Evolutionary conservation across 169 alveolate species (phyloP).

Genomic region (Cryptosporidium xiaoi): DNA sequence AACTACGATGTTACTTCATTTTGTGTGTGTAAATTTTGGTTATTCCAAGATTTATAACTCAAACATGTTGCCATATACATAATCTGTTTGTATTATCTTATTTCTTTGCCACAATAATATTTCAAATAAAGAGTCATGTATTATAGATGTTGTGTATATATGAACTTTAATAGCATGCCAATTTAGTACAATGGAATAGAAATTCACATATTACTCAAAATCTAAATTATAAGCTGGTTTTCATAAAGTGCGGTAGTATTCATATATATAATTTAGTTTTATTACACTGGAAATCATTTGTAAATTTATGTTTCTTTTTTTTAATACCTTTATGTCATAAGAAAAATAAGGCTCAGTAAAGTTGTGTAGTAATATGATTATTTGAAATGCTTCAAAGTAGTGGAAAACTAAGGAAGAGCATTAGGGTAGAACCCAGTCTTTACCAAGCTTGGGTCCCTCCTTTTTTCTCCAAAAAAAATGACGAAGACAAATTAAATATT

Average conservation of each 20-base stretch:
- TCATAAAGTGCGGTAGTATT: conserved; percentile 57
- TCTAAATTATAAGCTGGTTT: too few species aligned
- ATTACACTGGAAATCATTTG: neutral
- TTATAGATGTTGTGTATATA: too few species aligned
- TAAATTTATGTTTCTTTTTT: conserved; percentile 31
- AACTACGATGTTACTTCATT: too few species aligned
- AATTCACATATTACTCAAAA: too few species aligned
- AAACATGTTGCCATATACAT: too few species aligned
- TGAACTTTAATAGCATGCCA: too few species aligned
- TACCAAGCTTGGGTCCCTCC: conserved; percentile 75
- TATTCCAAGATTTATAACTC: too few species aligned
- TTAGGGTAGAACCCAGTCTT: conserved; percentile 60
- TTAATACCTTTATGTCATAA: neutral
- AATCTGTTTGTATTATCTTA: too few species aligned
- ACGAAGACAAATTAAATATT: conserved; percentile 23
- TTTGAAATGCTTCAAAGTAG: conserved; percentile 74
- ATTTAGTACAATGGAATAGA: too few species aligned
- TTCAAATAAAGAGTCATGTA: too few species aligned
- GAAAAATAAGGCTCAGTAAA: conserved; percentile 2
- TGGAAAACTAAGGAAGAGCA: conserved; percentile 73
- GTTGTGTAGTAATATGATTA: conserved; percentile 44
- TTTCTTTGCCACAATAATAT: too few species aligned
- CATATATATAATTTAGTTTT: conserved; percentile 11
- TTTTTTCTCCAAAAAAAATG: conserved; percentile 17
- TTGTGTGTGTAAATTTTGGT: too few species aligned